phyloP scores from a whole-genome alignment of 257 asterid genomes.

The Avicennia marina region DNA sequence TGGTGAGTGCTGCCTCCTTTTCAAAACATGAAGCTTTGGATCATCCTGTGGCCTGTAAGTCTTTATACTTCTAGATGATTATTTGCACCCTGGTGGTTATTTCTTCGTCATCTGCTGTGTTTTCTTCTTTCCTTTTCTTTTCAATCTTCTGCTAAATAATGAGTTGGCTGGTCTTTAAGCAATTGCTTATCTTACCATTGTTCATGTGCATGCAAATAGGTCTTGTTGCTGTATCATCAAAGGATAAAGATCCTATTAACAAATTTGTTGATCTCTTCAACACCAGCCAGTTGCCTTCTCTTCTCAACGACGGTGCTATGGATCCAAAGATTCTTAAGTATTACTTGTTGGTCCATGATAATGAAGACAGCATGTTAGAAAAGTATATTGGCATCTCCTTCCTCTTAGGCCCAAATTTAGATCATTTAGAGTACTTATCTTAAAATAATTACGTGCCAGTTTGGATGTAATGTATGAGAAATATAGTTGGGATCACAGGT shows the following conservation, averaged over 20 bases:
- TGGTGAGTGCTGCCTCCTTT: conserved; percentile 67
- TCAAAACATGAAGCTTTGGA: conserved; percentile 97
- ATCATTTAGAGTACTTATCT: background rate
- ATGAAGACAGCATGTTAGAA: conserved; percentile 56
- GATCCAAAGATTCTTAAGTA: conserved; percentile 94
- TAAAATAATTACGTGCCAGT: too few relatives aligned
- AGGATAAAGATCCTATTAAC: conserved; percentile 74
- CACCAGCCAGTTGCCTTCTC: conserved; percentile 74
- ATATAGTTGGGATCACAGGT: too few relatives aligned
- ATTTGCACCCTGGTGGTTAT: background rate
- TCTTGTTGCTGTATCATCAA: conserved; percentile 85
- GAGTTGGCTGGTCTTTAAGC: conserved; percentile 13
- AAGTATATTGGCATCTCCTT: conserved; percentile 39
- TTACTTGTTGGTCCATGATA: conserved; percentile 80
- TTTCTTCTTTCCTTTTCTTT: conserved; percentile 1
- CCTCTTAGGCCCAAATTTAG: too few relatives aligned
- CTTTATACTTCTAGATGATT: background rate
- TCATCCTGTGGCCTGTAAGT: conserved; percentile 98
- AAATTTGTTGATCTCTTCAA: conserved; percentile 83
- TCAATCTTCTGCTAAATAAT: conserved; percentile 8
- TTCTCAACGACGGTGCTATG: conserved; percentile 87
- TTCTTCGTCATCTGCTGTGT: background rate
- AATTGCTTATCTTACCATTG: conserved; percentile 27
- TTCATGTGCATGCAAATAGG: conserved; percentile 45
- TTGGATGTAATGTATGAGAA: too few relatives aligned